Evolutionary conservation across 306 rosid species (phyloP).

Genomic region (Lithocarpus polystachyus): DNA sequence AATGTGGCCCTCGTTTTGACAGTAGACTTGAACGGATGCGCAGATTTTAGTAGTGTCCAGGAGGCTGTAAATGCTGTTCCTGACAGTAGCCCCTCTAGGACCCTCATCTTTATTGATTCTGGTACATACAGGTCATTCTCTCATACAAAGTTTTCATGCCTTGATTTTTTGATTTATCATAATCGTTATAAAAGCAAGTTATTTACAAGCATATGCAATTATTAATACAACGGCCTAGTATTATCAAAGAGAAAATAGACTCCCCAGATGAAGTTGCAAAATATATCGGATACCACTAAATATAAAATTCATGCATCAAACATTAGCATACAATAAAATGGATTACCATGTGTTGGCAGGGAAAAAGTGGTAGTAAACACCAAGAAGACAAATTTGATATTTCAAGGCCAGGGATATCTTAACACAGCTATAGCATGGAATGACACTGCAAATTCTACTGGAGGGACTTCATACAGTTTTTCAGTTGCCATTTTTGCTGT

Average conservation of each 20-base stretch:
- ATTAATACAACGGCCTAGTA: no score
- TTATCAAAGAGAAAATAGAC: not conserved
- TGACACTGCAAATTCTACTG: constrained; percentile 76
- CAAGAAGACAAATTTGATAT: constrained; percentile 66
- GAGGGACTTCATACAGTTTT: constrained; percentile 64
- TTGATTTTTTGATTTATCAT: no score
- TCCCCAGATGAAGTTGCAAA: not conserved
- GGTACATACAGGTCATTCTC: constrained; percentile 40
- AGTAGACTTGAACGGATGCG: constrained; percentile 56
- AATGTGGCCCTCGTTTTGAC: constrained; percentile 54
- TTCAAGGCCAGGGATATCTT: constrained; percentile 71
- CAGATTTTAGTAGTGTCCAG: constrained; percentile 66
- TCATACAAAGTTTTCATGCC: not conserved
- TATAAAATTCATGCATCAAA: no score
- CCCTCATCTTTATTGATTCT: constrained; percentile 55
- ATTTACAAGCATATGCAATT: no score
- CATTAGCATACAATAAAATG: not conserved
- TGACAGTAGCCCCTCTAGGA: constrained; percentile 39
- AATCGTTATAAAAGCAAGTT: no score
- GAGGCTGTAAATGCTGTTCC: constrained; percentile 74
- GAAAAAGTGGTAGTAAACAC: constrained; percentile 63
- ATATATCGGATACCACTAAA: not conserved
- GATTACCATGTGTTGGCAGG: constrained; percentile 27
- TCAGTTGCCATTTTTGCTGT: constrained; percentile 55
- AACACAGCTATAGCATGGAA: constrained; percentile 74